Evolutionary conservation across 2,329 filamentous ascomycete genomes (phyloP).

Genomic region (Penicillium sp.): DNA sequence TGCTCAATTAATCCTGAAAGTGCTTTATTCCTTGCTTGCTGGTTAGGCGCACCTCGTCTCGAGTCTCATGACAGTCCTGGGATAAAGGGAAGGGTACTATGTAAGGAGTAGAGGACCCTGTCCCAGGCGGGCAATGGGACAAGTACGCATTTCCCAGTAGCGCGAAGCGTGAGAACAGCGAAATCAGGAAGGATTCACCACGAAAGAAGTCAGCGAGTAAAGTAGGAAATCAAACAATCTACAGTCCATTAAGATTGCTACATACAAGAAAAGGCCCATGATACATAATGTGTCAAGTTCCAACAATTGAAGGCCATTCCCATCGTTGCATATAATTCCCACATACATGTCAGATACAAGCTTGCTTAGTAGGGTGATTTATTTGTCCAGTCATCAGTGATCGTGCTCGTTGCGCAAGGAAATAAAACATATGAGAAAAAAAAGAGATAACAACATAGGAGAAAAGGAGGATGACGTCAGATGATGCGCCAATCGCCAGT

Average conservation of each 20-base stretch:
- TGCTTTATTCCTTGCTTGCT: not conserved
- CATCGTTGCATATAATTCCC: conserved; percentile 24
- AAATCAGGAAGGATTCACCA: not conserved
- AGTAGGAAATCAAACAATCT: conserved; percentile 17
- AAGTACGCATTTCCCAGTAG: not conserved
- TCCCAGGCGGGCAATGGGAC: not conserved
- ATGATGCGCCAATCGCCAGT: not conserved
- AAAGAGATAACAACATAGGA: conserved; percentile 8
- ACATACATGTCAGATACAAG: conserved; percentile 24
- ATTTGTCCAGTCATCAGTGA: conserved; percentile 25
- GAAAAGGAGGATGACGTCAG: conserved; percentile 10
- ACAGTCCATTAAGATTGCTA: conserved; percentile 27
- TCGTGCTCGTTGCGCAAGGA: conserved; percentile 18
- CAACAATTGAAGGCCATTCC: conserved; percentile 23
- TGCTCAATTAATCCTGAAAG: not conserved
- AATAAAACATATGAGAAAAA: conserved; percentile 11
- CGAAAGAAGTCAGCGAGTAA: not conserved
- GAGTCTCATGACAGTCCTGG: not conserved
- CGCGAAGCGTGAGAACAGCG: not conserved
- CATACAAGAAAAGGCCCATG: conserved; percentile 25
- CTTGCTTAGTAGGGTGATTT: conserved; percentile 8
- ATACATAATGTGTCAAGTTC: conserved; percentile 19
- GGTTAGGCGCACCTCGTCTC: not conserved
- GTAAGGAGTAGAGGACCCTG: not conserved
- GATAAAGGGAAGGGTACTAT: not conserved